phyloP scores from a whole-genome alignment of 164 flowering plant genomes.

The Annona cherimola region DNA sequence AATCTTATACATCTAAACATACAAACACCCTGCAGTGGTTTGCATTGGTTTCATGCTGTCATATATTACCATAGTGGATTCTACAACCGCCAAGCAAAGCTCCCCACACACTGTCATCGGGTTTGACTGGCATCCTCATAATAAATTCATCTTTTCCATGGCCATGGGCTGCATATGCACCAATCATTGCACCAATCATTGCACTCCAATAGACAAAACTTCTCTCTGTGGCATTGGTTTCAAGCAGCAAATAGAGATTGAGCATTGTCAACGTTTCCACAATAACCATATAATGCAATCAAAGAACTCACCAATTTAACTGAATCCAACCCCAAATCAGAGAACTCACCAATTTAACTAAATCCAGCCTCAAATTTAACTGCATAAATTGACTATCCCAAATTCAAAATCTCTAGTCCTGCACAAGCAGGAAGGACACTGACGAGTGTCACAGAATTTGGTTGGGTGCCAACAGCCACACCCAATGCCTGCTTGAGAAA shows the following conservation, averaged over 20 bases:
- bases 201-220: constrained; percentile 34
- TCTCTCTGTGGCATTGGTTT: no score
- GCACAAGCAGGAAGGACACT: constrained; percentile 33
- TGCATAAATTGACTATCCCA: constrained; percentile 30
- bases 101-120: constrained; percentile 29
- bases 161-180: constrained; percentile 27
- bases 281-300: constrained; percentile 32
- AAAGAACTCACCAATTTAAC: constrained; percentile 25
- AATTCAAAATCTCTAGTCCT: constrained; percentile 12
- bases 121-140: constrained; percentile 21
- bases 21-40: no score
- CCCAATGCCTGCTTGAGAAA: constrained; percentile 15
- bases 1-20: no score
- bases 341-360: no score
- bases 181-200: constrained; percentile 31
- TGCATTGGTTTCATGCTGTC: no score
- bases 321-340: constrained; percentile 25
- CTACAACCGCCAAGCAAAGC: constrained; percentile 28
- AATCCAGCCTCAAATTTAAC: no score
- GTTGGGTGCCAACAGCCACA: constrained; percentile 20
- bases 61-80: no score
- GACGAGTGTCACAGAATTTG: constrained; percentile 30
- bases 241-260: constrained; percentile 28
- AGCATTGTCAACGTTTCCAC: constrained; percentile 22
- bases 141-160: constrained; percentile 24